A percentile compares a stretch with the other conserved stretches of the same genome.
Conservation (phyloP, 768 basidiomycete genomes). For the Suillus discolor region DNA sequence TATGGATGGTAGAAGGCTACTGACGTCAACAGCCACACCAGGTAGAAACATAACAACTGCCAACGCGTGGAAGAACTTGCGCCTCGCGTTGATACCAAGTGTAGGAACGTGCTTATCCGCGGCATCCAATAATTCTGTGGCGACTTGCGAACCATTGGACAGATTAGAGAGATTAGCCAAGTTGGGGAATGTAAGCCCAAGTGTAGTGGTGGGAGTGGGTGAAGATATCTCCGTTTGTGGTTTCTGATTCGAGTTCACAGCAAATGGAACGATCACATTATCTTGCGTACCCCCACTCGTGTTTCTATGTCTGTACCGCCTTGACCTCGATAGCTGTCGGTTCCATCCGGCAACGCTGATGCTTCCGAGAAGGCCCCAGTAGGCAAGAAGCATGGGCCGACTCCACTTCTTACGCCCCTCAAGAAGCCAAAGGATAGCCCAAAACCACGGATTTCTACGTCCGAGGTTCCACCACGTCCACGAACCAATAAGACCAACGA, state of each 20-base stretch:
- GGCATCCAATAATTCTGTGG: slow-evolving; percentile 71
- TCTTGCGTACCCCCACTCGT: slow-evolving; percentile 36
- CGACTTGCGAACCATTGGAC: slow-evolving; percentile 62
- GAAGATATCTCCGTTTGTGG: slow-evolving; percentile 17
- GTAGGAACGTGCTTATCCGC: slow-evolving; percentile 91
- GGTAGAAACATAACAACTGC: slow-evolving; percentile 97
- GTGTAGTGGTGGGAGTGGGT: slow-evolving; percentile 22
- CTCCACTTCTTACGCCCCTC: slow-evolving; percentile 80
- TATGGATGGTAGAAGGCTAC: slow-evolving; percentile 32
- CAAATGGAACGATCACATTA: slow-evolving; percentile 32
- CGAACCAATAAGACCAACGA: slow-evolving; percentile 81
- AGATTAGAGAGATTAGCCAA: slow-evolving; percentile 53
- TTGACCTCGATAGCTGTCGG: slow-evolving; percentile 79
- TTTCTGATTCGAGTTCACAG: slow-evolving; percentile 27
- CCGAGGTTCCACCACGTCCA: slow-evolving; percentile 93
- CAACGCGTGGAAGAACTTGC: slow-evolving; percentile 96
- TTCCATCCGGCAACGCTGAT: slow-evolving; percentile 96
- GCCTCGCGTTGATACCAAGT: slow-evolving; percentile 84
- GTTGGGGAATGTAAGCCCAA: slow-evolving; percentile 42
- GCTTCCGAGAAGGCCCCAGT: slow-evolving; percentile 81
- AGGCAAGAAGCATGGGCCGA: slow-evolving; percentile 72
- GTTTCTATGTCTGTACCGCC: slow-evolving; percentile 62
- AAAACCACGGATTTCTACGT: slow-evolving; percentile 84
- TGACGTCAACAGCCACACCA: slow-evolving; percentile 88
- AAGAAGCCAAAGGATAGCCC: slow-evolving; percentile 77